phyloP scores from a whole-genome alignment of 768 basidiomycete species.

The Russula abietina region DNA sequence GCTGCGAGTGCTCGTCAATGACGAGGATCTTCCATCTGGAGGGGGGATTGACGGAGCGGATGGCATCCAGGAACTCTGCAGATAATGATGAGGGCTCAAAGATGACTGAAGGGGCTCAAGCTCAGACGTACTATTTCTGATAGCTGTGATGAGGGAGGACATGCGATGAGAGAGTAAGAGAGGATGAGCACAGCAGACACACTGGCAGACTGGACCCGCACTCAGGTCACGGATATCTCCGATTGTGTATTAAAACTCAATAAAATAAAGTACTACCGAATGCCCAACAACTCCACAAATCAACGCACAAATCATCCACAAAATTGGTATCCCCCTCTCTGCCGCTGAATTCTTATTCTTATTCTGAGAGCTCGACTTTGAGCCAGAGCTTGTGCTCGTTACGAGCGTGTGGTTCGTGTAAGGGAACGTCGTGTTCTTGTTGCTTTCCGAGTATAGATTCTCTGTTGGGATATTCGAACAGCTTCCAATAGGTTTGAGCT shows the following conservation, averaged over 20 bases:
- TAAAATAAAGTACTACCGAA: neutral
- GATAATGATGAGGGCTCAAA: constrained; percentile 2
- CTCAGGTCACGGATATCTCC: constrained; percentile 14
- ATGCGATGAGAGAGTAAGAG: constrained; percentile 6
- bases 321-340: neutral
- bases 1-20: constrained; percentile 88
- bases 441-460: constrained; percentile 83
- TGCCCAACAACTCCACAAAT: neutral
- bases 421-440: constrained; percentile 63
- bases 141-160: constrained; percentile 40
- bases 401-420: constrained; percentile 34
- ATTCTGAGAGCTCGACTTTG: neutral
- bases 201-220: too few relatives aligned
- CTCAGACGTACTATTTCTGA: constrained; percentile 36
- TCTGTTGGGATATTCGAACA: constrained; percentile 60
- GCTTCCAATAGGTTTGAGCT: constrained; percentile 71
- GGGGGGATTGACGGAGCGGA: constrained; percentile 80
- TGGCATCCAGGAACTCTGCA: constrained; percentile 79
- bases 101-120: neutral
- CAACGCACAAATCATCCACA: neutral
- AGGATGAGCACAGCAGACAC: too few relatives aligned
- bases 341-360: neutral
- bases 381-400: constrained; percentile 3
- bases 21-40: constrained; percentile 96
- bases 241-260: neutral